A percentile compares a stretch with the other conserved stretches of the same genome.
Evolutionary conservation across 2,329 filamentous ascomycete genomes (phyloP).

Genomic region (Claviceps sp.): DNA sequence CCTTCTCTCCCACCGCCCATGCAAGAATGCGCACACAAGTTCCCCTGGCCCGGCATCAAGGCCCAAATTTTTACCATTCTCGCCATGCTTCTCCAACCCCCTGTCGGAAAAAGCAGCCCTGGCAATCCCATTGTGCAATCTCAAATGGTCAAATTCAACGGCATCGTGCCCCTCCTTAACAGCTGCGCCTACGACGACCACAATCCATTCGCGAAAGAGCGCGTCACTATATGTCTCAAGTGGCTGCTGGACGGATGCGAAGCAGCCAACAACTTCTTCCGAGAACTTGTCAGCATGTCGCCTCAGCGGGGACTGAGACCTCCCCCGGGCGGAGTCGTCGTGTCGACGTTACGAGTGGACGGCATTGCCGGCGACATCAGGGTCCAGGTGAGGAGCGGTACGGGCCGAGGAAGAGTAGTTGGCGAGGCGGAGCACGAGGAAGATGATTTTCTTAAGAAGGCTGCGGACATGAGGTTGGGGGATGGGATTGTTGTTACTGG

Average conservation of each 20-base stretch:
- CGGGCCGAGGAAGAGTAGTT: constrained; percentile 7
- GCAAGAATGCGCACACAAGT: constrained; percentile 51
- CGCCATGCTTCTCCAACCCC: constrained; percentile 79
- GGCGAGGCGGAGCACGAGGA: background rate
- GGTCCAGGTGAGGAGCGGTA: constrained; percentile 33
- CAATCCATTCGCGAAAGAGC: constrained; percentile 88
- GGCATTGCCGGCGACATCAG: constrained; percentile 43
- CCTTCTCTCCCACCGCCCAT: constrained; percentile 31
- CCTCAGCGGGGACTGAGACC: constrained; percentile 25
- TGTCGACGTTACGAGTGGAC: constrained; percentile 37
- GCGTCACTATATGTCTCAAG: constrained; percentile 78
- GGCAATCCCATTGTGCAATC: constrained; percentile 67
- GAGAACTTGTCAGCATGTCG: constrained; percentile 41
- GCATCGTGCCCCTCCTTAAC: constrained; percentile 75
- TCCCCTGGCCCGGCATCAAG: constrained; percentile 65
- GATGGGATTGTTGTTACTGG: constrained; percentile 1
- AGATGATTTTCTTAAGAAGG: constrained; percentile 28
- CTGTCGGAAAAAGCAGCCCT: constrained; percentile 43
- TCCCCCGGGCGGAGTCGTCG: constrained; percentile 20
- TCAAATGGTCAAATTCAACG: constrained; percentile 73
- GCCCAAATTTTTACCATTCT: constrained; percentile 85
- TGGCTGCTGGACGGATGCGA: constrained; percentile 65
- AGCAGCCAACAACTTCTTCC: constrained; percentile 58
- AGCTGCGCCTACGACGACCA: constrained; percentile 86
- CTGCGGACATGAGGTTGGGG: constrained; percentile 27